Evolutionary conservation across 2,329 filamentous ascomycete genomes (phyloP).

Genomic region (Trichoderma lentiforme): DNA sequence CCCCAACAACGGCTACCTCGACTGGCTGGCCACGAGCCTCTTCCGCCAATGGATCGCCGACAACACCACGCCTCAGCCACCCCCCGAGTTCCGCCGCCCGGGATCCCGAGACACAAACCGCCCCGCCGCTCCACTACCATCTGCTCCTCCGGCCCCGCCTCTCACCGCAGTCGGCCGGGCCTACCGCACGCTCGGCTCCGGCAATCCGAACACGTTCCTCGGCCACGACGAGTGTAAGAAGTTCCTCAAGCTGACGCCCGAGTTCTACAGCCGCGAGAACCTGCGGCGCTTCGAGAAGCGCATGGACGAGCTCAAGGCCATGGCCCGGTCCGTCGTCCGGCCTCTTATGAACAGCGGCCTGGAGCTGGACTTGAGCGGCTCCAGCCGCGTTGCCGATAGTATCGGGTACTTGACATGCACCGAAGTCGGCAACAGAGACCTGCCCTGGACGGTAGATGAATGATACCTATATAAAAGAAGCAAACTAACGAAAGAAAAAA

Average conservation of each 20-base stretch:
- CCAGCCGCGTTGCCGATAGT: conserved; percentile 39
- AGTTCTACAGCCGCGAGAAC: conserved; percentile 83
- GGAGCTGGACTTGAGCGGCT: conserved; percentile 65
- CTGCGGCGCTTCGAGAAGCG: conserved; percentile 80
- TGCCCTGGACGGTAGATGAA: conserved; percentile 47
- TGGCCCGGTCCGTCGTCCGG: conserved; percentile 77
- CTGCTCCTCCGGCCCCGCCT: conserved; percentile 40
- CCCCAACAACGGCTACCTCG: conserved; percentile 75
- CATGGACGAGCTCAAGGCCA: conserved; percentile 81
- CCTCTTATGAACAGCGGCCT: conserved; percentile 83
- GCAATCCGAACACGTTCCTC: conserved; percentile 62
- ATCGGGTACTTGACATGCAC: conserved; percentile 53
- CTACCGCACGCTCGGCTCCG: conserved; percentile 71
- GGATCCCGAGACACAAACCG: conserved; percentile 29
- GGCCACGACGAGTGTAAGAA: conserved; percentile 83
- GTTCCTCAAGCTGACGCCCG: conserved; percentile 79
- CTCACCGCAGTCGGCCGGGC: conserved; percentile 65
- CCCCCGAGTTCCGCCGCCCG: conserved; percentile 30
- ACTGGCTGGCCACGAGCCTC: conserved; percentile 83
- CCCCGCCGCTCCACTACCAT: conserved; percentile 32
- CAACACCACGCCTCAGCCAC: conserved; percentile 70
- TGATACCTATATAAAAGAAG: conserved; percentile 14
- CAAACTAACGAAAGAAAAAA: background rate
- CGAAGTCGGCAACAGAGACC: conserved; percentile 45
- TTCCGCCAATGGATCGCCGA: conserved; percentile 94